phyloP scores from a whole-genome alignment of 192 early-diverging fungal genomes.

The Entophlyctis helioformis region DNA sequence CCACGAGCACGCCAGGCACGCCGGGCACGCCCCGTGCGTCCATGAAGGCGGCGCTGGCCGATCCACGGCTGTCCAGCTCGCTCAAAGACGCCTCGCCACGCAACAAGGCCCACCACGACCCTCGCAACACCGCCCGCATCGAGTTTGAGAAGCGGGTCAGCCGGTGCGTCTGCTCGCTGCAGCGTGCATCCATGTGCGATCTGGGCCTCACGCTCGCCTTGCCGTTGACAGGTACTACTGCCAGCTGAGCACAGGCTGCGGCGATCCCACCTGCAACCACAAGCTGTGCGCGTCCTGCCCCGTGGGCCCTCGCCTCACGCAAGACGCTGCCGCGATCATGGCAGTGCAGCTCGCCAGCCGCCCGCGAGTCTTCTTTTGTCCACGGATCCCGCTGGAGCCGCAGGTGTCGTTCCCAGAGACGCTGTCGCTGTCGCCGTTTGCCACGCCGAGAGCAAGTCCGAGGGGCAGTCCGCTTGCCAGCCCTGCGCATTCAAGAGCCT shows the following conservation, averaged over 20 bases:
- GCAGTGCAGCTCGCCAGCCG: constrained; percentile 37
- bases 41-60: constrained; percentile 17
- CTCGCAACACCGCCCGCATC: constrained; percentile 2
- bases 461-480: too few relatives aligned
- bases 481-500: too few relatives aligned
- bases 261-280: constrained; percentile 18
- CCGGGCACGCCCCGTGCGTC: constrained; percentile 8
- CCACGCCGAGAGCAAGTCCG: background rate
- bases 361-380: constrained; percentile 20
- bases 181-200: too few relatives aligned
- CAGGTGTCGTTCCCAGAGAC: background rate
- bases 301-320: constrained; percentile 11
- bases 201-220: background rate
- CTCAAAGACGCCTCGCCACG: constrained; percentile 8
- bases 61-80: constrained; percentile 13
- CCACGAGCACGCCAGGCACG: too few relatives aligned
- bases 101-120: constrained; percentile 6
- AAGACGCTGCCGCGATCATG: constrained; percentile 38
- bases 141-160: constrained; percentile 12
- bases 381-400: constrained; percentile 17
- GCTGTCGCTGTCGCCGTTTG: constrained; percentile 3
- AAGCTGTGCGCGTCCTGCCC: constrained; percentile 30
- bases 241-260: constrained; percentile 37
- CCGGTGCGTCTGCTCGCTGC: constrained; percentile 2
- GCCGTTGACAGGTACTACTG: constrained; percentile 31